Conservation (phyloP, 2,329 filamentous ascomycete genomes). For the Colletotrichum melonis region DNA sequence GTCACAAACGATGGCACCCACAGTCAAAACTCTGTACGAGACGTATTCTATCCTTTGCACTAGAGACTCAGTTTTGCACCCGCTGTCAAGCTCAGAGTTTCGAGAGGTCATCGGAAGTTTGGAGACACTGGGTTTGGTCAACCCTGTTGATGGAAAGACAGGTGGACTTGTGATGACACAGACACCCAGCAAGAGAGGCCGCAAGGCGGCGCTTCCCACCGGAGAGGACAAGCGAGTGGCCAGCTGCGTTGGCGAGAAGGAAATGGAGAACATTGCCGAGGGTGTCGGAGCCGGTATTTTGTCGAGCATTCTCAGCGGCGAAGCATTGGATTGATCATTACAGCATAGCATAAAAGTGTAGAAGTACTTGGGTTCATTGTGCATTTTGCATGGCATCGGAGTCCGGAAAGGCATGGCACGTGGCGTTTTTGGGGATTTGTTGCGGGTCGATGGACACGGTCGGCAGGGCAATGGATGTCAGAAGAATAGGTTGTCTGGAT, state of each 20-base stretch:
- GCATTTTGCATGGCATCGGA: slow-evolving; percentile 36
- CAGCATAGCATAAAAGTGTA: slow-evolving; percentile 29
- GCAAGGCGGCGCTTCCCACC: slow-evolving; percentile 64
- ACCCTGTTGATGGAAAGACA: slow-evolving; percentile 75
- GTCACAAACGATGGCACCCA: slow-evolving; percentile 73
- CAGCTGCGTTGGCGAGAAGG: slow-evolving; percentile 83
- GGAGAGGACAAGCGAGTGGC: slow-evolving; percentile 82
- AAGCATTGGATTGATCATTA: slow-evolving; percentile 62
- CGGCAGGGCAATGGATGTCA: not conserved
- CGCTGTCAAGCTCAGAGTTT: slow-evolving; percentile 92
- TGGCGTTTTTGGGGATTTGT: slow-evolving; percentile 36
- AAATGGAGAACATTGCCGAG: slow-evolving; percentile 78
- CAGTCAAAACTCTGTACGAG: slow-evolving; percentile 85
- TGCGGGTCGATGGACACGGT: slow-evolving; percentile 1
- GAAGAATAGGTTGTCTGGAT: slow-evolving; percentile 6
- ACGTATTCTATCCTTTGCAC: slow-evolving; percentile 87
- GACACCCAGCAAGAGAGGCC: slow-evolving; percentile 78
- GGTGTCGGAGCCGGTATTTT: slow-evolving; percentile 71
- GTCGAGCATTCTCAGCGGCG: slow-evolving; percentile 70
- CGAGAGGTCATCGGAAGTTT: slow-evolving; percentile 90
- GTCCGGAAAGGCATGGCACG: slow-evolving; percentile 27
- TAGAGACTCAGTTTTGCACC: slow-evolving; percentile 87
- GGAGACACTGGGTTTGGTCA: slow-evolving; percentile 87
- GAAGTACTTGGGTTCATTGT: slow-evolving; percentile 7
- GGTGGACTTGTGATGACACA: slow-evolving; percentile 73